Conservation (phyloP, 225 moss, liverwort and hornwort species). For the Takakia lepidozioides region DNA sequence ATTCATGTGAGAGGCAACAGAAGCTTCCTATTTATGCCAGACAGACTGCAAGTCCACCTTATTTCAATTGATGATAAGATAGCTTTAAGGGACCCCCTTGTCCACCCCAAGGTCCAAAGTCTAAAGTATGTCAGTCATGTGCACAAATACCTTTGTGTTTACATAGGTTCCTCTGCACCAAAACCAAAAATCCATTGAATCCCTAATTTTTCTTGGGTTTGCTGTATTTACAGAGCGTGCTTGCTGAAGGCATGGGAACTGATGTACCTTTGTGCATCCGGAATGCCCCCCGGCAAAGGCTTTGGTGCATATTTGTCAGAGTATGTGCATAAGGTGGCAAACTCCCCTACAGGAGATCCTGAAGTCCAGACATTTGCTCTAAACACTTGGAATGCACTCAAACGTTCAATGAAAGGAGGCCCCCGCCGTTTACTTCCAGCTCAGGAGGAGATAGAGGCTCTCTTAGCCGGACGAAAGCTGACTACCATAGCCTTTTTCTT, state of each 20-base stretch:
- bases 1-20: too few relatives aligned
- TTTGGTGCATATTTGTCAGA: conserved; percentile 57
- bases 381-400: conserved; percentile 55
- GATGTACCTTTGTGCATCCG: conserved; percentile 63
- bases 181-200: too few relatives aligned
- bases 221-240: conserved; percentile 20
- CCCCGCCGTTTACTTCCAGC: conserved; percentile 48
- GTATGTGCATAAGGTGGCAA: conserved; percentile 56
- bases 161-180: too few relatives aligned
- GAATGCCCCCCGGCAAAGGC: conserved; percentile 64
- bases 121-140: too few relatives aligned
- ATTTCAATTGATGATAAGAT: too few relatives aligned
- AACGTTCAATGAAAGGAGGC: conserved; percentile 58
- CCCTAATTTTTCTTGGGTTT: too few relatives aligned
- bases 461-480: conserved; percentile 38
- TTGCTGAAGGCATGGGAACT: conserved; percentile 60
- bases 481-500: conserved; percentile 56
- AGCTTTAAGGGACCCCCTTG: too few relatives aligned
- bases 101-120: too few relatives aligned
- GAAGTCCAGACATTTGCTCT: conserved; percentile 40
- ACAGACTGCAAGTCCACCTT: too few relatives aligned
- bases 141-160: too few relatives aligned
- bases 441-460: conserved; percentile 53
- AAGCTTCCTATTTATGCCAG: too few relatives aligned
- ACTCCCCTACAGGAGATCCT: conserved; percentile 23